These are phyloP conservation scores for Annulohypoxylon maeteangense DNA, from an alignment of 495 filamentous ascomycete species.

Conservation along the genomic window DNA sequence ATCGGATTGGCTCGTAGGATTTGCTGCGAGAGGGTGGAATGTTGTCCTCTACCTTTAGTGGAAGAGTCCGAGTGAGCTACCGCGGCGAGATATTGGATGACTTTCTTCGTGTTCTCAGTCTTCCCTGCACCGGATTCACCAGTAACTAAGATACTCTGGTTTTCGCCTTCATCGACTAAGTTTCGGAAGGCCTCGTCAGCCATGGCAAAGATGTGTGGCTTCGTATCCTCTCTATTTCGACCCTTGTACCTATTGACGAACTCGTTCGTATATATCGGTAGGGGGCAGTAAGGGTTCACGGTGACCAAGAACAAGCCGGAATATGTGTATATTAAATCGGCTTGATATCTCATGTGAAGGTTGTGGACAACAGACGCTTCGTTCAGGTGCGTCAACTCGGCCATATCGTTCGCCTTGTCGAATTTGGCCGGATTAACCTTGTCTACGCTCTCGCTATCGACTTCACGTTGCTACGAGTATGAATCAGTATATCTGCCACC, in stretches of 20 bases:
- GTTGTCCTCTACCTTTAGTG: conserved; percentile 69
- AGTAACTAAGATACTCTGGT: conserved; percentile 97
- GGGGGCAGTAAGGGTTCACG: conserved; percentile 93
- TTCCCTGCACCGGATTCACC: conserved; percentile 99
- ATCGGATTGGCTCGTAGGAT: conserved; percentile 98
- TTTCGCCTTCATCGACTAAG: conserved; percentile 91
- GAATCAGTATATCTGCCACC: conserved; percentile 31
- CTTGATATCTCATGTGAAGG: conserved; percentile 89
- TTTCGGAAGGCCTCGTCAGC: conserved; percentile 98
- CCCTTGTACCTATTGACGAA: conserved; percentile 98
- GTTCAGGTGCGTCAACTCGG: conserved; percentile 96
- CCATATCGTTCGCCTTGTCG: conserved; percentile 99
- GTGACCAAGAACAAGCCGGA: conserved; percentile 97
- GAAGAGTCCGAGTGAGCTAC: conserved; percentile 87
- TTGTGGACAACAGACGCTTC: conserved; percentile 99
- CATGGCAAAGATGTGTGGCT: conserved; percentile 98
- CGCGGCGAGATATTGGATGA: conserved; percentile 97
- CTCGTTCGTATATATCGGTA: conserved; percentile 96
- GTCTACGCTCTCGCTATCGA: conserved; percentile 86
- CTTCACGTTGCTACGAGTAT: conserved; percentile 77
- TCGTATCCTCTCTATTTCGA: conserved; percentile 87
- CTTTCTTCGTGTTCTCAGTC: conserved; percentile 99
- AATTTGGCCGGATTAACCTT: conserved; percentile 99
- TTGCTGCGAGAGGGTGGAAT: conserved; percentile 93
- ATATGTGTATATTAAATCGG: conserved; percentile 98